A percentile compares a stretch with the other conserved stretches of the same genome.
Evolutionary conservation across 306 rosid genomes (phyloP).

Genomic region (Quercus dentata): DNA sequence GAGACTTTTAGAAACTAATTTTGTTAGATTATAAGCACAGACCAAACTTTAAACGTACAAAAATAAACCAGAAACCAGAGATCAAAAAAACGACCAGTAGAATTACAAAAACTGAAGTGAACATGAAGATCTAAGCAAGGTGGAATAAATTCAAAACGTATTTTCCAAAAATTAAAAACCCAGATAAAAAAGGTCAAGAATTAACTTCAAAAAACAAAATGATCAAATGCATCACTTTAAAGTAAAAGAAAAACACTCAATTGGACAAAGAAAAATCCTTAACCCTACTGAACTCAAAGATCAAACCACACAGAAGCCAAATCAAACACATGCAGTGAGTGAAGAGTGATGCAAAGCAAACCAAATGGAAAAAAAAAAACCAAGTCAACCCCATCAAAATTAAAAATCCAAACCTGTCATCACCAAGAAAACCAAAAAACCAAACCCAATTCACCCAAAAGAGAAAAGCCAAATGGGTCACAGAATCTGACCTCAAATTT

Average conservation of each 20-base stretch:
- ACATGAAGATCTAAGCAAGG: conserved; percentile 32
- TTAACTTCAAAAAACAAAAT: neutral
- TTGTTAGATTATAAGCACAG: neutral
- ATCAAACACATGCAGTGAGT: conserved; percentile 21
- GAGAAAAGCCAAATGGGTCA: neutral
- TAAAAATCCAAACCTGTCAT: neutral
- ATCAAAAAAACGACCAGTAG: neutral
- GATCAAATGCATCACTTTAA: neutral
- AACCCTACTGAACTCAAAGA: conserved; percentile 7
- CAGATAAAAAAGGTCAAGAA: neutral
- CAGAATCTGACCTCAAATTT: conserved; percentile 53
- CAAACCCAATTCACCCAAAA: neutral
- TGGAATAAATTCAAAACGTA: neutral
- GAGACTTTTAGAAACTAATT: neutral
- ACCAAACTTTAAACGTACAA: neutral
- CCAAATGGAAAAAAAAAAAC: neutral
- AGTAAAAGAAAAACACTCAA: neutral
- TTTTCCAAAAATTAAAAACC: neutral
- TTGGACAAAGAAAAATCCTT: neutral
- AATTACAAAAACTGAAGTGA: conserved; percentile 16
- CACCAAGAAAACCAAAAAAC: neutral
- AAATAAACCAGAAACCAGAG: neutral
- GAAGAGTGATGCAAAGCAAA: neutral
- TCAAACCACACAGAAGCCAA: conserved; percentile 2
- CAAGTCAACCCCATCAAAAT: neutral